Percentiles rank a stretch among this genome's conserved stretches.
phyloP scores from a whole-genome alignment of 176 grass and related monocot species.

The Luzula sylvatica region DNA sequence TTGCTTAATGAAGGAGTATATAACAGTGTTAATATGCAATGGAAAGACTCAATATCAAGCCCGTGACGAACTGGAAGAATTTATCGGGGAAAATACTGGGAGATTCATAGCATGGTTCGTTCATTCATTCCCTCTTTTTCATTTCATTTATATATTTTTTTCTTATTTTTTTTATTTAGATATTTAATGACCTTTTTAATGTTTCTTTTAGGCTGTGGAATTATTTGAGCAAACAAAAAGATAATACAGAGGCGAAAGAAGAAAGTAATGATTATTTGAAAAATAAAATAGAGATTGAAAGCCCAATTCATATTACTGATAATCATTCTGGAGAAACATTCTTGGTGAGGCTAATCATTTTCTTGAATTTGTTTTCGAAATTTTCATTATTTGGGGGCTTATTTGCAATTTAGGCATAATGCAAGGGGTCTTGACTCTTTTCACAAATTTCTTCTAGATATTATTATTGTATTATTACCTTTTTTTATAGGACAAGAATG shows the following conservation, averaged over 20 bases:
- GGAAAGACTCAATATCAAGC: constrained; percentile 87
- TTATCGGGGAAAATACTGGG: constrained; percentile 60
- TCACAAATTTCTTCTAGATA: neutral
- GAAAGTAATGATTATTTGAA: neutral
- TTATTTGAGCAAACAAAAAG: constrained; percentile 10
- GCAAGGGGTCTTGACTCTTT: neutral
- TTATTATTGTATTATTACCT: constrained; percentile 1
- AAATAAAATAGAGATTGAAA: constrained; percentile 3
- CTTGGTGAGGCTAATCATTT: neutral
- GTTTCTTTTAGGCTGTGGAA: constrained; percentile 12
- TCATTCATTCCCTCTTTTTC: neutral
- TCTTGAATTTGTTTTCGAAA: constrained; percentile 1
- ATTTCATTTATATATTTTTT: neutral
- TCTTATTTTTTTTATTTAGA: neutral
- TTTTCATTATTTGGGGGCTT: too few species aligned
- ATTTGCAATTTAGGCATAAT: neutral
- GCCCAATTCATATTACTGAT: neutral
- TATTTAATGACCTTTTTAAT: neutral
- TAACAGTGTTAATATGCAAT: constrained; percentile 79
- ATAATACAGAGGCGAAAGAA: neutral
- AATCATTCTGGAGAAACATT: neutral
- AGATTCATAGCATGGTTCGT: constrained; percentile 74
- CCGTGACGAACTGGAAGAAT: constrained; percentile 63
- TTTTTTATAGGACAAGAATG: constrained; percentile 14
- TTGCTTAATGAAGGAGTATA: constrained; percentile 55